phyloP scores from a whole-genome alignment of 1,139 yeast species.

The Blastobotrys apis region DNA sequence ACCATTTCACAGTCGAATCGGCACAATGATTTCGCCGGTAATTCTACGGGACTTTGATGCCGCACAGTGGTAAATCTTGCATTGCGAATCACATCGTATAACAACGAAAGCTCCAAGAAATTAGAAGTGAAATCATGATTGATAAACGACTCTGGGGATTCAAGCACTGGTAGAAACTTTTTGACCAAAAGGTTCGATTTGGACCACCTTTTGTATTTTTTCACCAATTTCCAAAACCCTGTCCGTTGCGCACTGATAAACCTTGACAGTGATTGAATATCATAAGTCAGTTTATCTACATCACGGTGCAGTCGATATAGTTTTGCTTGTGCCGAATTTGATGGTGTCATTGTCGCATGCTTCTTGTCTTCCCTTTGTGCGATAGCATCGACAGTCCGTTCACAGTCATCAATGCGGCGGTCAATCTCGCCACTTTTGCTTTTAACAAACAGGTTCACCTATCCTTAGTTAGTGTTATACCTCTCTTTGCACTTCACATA shows the following conservation, averaged over 20 bases:
- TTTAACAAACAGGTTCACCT: slow-evolving; percentile 48
- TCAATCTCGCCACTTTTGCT: slow-evolving; percentile 63
- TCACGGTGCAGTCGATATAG: slow-evolving; percentile 34
- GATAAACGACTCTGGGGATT: slow-evolving; percentile 51
- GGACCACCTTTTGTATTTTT: slow-evolving; percentile 70
- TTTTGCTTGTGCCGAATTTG: slow-evolving; percentile 23
- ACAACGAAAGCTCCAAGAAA: slow-evolving; percentile 57
- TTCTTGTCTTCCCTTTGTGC: slow-evolving; percentile 23
- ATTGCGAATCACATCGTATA: slow-evolving; percentile 48
- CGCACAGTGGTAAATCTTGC: slow-evolving; percentile 18
- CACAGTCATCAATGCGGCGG: slow-evolving; percentile 41
- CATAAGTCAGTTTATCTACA: slow-evolving; percentile 48
- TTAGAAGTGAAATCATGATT: slow-evolving; percentile 61
- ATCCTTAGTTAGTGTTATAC: too few relatives aligned
- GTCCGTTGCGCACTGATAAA: slow-evolving; percentile 76
- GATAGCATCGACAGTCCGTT: slow-evolving; percentile 36
- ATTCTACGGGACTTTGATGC: slow-evolving; percentile 17
- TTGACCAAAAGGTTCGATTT: slow-evolving; percentile 31
- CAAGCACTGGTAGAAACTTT: slow-evolving; percentile 35
- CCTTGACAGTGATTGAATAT: slow-evolving; percentile 65
- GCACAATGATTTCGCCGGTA: slow-evolving; percentile 30
- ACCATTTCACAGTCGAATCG: slow-evolving; percentile 39
- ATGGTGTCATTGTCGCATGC: not conserved
- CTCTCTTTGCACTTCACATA: slow-evolving; percentile 4
- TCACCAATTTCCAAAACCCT: slow-evolving; percentile 74